phyloP scores from a whole-genome alignment of 2,329 filamentous ascomycete genomes.

The Dactylellina cionopaga region DNA sequence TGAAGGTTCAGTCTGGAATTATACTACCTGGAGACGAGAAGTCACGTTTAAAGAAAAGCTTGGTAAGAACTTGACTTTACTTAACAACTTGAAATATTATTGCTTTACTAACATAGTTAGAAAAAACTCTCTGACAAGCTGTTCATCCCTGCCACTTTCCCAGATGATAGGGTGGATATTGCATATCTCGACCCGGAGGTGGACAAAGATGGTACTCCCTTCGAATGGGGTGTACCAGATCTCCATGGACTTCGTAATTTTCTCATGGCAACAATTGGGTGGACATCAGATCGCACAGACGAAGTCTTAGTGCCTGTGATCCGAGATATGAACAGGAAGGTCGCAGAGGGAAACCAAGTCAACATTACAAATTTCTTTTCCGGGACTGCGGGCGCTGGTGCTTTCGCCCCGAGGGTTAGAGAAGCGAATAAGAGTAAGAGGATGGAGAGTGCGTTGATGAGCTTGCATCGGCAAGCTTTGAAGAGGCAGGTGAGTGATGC shows the following conservation, averaged over 20 bases:
- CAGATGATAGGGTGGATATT: constrained; percentile 77
- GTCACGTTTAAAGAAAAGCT: constrained; percentile 81
- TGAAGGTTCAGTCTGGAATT: constrained; percentile 76
- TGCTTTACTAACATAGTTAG: constrained; percentile 16
- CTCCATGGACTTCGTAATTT: constrained; percentile 84
- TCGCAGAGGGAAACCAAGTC: constrained; percentile 88
- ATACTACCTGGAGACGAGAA: constrained; percentile 70
- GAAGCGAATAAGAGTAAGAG: constrained; percentile 74
- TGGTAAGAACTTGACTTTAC: constrained; percentile 64
- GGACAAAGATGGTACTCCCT: constrained; percentile 78
- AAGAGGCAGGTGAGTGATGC: constrained; percentile 56
- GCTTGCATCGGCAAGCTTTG: constrained; percentile 65
- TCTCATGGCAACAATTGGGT: constrained; percentile 91
- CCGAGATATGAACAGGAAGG: constrained; percentile 88
- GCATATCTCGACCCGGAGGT: constrained; percentile 90
- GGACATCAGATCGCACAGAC: constrained; percentile 89
- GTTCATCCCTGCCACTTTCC: constrained; percentile 83
- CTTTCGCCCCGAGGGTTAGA: constrained; percentile 76
- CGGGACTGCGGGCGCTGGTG: constrained; percentile 76
- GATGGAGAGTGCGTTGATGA: constrained; percentile 78
- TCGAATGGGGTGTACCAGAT: constrained; percentile 96
- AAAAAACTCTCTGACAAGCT: constrained; percentile 68
- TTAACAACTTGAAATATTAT: too few species aligned
- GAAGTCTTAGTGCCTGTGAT: constrained; percentile 96
- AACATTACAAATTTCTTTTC: constrained; percentile 96